Percentiles rank a stretch among this genome's conserved stretches.
These are phyloP conservation scores for Xylaria telfairii DNA, from an alignment of 495 filamentous ascomycete species.

Conservation along the genomic window DNA sequence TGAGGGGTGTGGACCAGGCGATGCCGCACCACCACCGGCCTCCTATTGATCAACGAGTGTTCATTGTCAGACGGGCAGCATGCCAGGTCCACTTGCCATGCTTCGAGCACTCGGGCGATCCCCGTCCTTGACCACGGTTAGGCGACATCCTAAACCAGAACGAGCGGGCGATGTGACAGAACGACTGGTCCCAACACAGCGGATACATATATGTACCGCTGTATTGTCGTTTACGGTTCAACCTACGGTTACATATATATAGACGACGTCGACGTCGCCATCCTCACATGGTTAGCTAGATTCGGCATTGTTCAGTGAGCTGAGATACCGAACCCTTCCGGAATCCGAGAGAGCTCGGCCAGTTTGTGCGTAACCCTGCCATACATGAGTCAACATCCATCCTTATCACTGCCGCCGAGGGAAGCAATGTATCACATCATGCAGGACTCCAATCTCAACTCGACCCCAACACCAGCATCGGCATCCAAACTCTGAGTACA, in stretches of 20 bases:
- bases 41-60: background rate
- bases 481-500: background rate
- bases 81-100: constrained; percentile 38
- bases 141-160: constrained; percentile 34
- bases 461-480: background rate
- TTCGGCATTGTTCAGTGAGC: constrained; percentile 3
- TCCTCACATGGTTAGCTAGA: background rate
- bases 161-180: constrained; percentile 28
- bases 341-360: constrained; percentile 6
- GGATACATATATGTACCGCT: constrained; percentile 31
- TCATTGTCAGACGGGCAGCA: constrained; percentile 14
- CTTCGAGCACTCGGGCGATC: constrained; percentile 25
- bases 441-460: background rate
- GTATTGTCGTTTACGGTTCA: constrained; percentile 11
- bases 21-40: background rate
- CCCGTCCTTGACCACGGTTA: constrained; percentile 20
- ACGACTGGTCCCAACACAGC: constrained; percentile 36
- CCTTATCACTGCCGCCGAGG: background rate
- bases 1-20: background rate
- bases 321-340: constrained; percentile 21
- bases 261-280: background rate
- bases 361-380: background rate
- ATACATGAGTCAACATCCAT: background rate
- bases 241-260: constrained; percentile 15
- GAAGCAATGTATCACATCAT: background rate